Base-by-base conservation (phyloP, 2,329 filamentous ascomycete genomes). In the Diaporthe sp. region DNA sequence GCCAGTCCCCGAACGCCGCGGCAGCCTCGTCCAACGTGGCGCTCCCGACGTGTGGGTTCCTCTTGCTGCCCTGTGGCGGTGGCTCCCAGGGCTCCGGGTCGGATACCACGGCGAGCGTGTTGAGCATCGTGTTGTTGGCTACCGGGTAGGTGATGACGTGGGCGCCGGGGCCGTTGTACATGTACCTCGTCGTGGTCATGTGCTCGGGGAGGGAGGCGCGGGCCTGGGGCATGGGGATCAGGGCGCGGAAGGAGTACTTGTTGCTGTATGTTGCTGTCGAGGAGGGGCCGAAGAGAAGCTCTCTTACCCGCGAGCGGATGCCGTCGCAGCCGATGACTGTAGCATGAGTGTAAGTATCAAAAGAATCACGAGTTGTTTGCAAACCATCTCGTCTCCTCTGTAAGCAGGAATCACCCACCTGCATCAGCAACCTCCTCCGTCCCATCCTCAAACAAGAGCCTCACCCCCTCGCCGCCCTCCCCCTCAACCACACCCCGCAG, bases 81-180 rank as follows among this genome's bases (percentile, higher is more conserved):
- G 78, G 77, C 39, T 31, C 55, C 87, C 87, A 89, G 5, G 82
- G 78, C 0, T 79, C 73, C 0, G 83, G 78, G 46, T 87, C 83
- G 0, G 84, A 82, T 51, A 85, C 81, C 19, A 86, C 84, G 65
- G 89, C 88, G 1, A 90, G 86, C 2, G 89, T 85, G 79, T 93
- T 93, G 82, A 93, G 87, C 4, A 88, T 85, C 12, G 85, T 84
- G 13, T 87, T 88, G n/a, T 86, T 84, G 8, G 89, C 88, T 13
- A 93, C 90, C 0, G 92, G 90, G 79, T 93, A 93, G 0, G 88
- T 91, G 34, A 93, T 84, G 9, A 90, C 78, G 80, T 94, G 92
- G 0, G 88, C 90, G 70, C 85, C 82, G 0, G 87, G 88, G 0
- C 91, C 92, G 72, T 89, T 86, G 80, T 89, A 90, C 86, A 92